A percentile compares a stretch with the other conserved stretches of the same genome.
phyloP scores from a whole-genome alignment of 208 protist genomes.

The Crithidia acanthocephali region DNA sequence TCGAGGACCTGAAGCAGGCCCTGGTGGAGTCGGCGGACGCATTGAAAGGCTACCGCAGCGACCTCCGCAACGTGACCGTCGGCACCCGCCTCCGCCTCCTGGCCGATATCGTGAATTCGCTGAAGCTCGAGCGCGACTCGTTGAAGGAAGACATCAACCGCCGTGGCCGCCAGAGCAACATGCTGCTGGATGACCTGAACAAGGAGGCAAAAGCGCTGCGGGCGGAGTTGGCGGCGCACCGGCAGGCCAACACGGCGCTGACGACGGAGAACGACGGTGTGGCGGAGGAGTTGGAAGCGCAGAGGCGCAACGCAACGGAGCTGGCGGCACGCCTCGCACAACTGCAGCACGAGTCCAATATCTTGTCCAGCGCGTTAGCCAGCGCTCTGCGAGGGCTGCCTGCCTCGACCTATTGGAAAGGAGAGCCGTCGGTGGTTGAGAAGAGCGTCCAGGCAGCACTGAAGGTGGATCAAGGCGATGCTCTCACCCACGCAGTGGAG shows the following conservation, averaged over 20 bases:
- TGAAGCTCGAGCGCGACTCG: constrained; percentile 43
- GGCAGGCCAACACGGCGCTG: constrained; percentile 5
- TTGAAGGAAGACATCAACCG: constrained; percentile 52
- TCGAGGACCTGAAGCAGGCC: constrained; percentile 49
- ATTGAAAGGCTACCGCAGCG: constrained; percentile 20
- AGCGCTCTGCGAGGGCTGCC: constrained; percentile 12
- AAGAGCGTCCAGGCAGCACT: constrained; percentile 53
- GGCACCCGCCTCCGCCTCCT: constrained; percentile 45
- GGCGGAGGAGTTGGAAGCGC: constrained; percentile 17
- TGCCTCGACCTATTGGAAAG: not conserved
- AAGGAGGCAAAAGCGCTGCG: constrained; percentile 27
- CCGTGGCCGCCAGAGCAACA: constrained; percentile 38
- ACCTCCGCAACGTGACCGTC: constrained; percentile 31
- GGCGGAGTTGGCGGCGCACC: constrained; percentile 10
- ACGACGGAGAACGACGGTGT: not conserved
- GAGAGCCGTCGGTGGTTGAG: constrained; percentile 23
- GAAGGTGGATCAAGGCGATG: constrained; percentile 42
- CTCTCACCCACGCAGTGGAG: constrained; percentile 37
- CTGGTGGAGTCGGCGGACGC: constrained; percentile 52
- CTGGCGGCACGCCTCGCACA: constrained; percentile 23
- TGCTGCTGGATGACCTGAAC: constrained; percentile 36
- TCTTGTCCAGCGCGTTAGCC: constrained; percentile 33
- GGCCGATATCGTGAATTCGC: constrained; percentile 34
- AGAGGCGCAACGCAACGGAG: constrained; percentile 19
- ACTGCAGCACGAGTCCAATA: constrained; percentile 42